A percentile compares a stretch with the other conserved stretches of the same genome.
These are phyloP conservation scores for Magnolia sinica DNA, from an alignment of 164 flowering plant species.

Conservation along the genomic window DNA sequence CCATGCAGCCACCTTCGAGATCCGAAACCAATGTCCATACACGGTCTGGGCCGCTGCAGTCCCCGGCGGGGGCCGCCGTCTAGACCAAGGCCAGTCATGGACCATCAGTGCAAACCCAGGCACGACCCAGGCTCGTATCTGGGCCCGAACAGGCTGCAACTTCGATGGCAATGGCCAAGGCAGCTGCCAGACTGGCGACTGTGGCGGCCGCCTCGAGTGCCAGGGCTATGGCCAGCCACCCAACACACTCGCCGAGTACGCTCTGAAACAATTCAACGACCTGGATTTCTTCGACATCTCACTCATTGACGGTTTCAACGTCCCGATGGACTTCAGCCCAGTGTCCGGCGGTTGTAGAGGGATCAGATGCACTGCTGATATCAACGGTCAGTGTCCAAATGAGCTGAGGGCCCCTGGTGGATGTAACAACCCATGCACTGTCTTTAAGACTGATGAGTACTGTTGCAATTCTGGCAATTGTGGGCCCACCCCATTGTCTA, in stretches of 20 bases:
- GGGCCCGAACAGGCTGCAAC: constrained; percentile 35
- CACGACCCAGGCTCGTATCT: constrained; percentile 27
- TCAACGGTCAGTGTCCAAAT: constrained; percentile 34
- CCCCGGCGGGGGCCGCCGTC: constrained; percentile 23
- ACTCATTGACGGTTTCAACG: constrained; percentile 34
- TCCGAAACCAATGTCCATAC: constrained; percentile 12
- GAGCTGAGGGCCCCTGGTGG: constrained; percentile 34
- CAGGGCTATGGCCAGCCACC: constrained; percentile 26
- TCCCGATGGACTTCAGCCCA: constrained; percentile 31
- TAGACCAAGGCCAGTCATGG: constrained; percentile 14
- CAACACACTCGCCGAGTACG: constrained; percentile 31
- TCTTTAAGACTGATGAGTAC: constrained; percentile 39
- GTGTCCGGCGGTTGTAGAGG: constrained; percentile 13
- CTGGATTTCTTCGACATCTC: constrained; percentile 34
- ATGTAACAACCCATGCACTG: constrained; percentile 57
- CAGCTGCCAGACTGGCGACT: constrained; percentile 35
- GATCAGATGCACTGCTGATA: constrained; percentile 16
- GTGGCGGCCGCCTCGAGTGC: constrained; percentile 19
- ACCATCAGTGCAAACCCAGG: constrained; percentile 18
- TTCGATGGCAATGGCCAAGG: constrained; percentile 25
- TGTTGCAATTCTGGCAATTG: constrained; percentile 38
- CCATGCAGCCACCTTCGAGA: constrained; percentile 25
- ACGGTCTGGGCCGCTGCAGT: constrained; percentile 12
- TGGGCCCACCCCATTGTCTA: constrained; percentile 38
- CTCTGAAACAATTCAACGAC: constrained; percentile 23